These are phyloP conservation scores for Cyberlindnera meyerae DNA, from an alignment of 805 yeast species.

Conservation along the genomic window DNA sequence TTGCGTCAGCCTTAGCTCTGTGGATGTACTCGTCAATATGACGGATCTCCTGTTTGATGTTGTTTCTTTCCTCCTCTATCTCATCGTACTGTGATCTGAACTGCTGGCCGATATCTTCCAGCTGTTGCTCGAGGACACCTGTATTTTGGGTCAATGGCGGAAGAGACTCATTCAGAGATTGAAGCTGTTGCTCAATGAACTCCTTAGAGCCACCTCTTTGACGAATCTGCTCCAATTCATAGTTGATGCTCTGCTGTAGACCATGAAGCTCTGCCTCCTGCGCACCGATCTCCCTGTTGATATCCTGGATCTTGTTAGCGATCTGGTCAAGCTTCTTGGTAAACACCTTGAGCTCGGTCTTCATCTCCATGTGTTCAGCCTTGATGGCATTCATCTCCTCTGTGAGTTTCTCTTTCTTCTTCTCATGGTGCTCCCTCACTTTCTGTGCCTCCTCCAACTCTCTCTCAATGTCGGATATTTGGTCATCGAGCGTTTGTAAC, in stretches of 20 bases:
- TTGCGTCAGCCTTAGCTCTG: neutral
- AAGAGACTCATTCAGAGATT: neutral
- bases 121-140: constrained; percentile 1
- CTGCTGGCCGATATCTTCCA: constrained; percentile 1
- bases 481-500: constrained; percentile 6
- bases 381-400: constrained; percentile 21
- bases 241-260: constrained; percentile 14
- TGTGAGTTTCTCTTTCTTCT: constrained; percentile 7
- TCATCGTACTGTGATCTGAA: constrained; percentile 6
- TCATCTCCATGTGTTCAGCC: constrained; percentile 11
- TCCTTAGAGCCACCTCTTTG: constrained; percentile 25
- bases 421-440: constrained; percentile 2
- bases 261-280: constrained; percentile 20
- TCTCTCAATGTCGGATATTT: constrained; percentile 5
- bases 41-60: constrained; percentile 9
- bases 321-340: constrained; percentile 15
- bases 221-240: constrained; percentile 27
- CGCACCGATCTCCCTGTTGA: constrained; percentile 14
- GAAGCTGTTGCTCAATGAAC: constrained; percentile 11
- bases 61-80: constrained; percentile 4
- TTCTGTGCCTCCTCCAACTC: constrained; percentile 2
- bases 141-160: constrained; percentile 1
- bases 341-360: constrained; percentile 4
- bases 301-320: constrained; percentile 16
- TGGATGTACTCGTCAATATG: constrained; percentile 1